Conservation (phyloP, 2,329 filamentous ascomycete species). For the Paecilomyces niveus region DNA sequence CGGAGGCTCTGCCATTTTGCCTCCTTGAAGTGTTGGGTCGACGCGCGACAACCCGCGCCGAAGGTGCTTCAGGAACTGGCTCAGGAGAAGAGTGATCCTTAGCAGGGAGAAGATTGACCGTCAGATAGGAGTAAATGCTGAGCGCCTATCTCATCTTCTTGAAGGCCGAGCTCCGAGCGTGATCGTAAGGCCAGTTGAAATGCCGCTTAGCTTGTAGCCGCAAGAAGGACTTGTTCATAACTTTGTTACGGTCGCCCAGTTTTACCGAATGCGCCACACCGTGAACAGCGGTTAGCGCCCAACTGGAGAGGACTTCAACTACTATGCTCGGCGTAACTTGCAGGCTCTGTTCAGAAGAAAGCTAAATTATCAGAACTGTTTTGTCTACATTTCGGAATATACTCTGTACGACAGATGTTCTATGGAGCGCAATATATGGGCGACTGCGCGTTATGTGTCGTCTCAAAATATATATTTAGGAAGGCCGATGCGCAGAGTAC, state of each 20-base stretch:
- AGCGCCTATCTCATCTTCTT: not conserved
- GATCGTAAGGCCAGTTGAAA: not conserved
- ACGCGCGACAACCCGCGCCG: not conserved
- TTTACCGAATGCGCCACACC: conserved; percentile 12
- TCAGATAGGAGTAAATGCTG: not conserved
- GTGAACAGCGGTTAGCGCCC: not conserved
- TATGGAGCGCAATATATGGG: no score
- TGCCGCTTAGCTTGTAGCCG: not conserved
- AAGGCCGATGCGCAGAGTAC: no score
- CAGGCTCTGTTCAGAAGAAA: not conserved
- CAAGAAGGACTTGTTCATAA: conserved; percentile 9
- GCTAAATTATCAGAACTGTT: not conserved
- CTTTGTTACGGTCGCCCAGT: conserved; percentile 22
- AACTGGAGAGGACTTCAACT: not conserved
- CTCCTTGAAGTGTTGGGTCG: conserved; percentile 4
- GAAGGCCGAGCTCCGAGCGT: not conserved
- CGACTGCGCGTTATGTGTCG: no score
- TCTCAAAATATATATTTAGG: no score
- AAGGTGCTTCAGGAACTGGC: conserved; percentile 1
- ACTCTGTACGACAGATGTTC: no score
- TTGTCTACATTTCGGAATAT: no score
- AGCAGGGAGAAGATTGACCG: not conserved
- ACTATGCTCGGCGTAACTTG: no score
- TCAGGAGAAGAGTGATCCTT: not conserved
- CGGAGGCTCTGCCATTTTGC: conserved; percentile 47